Base-by-base conservation (phyloP, 2,329 filamentous ascomycete species). In the Cyanodermella asteris region DNA sequence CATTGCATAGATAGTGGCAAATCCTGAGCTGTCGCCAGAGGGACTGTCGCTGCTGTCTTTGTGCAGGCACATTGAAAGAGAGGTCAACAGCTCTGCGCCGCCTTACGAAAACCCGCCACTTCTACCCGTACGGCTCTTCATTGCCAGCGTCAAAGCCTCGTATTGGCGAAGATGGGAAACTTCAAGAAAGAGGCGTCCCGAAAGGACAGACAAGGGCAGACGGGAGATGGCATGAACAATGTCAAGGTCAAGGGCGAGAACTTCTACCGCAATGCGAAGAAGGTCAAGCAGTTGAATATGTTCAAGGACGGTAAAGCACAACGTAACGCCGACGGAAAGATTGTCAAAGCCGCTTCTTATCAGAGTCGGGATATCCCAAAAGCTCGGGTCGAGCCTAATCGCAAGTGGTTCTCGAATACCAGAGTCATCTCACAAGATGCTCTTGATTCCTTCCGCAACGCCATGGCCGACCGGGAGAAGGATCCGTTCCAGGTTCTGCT, bases 401-500 rank as follows among this genome's bases (percentile, higher is more conserved):
- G 87, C 42, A 90, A 90, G 54, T 97, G 87, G 87, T 97, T 97
- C 54, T 78, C 73, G 41, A 93, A 93, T 50, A 91, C 84, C 17
- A 61, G 87, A 41, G 69, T 73, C 22, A 91, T 93, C 42, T 80
- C 75, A 1, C 84, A 93, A 46, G 78, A 91, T 45, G 77, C 80
- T 3, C 60, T 94, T 34, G 66, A 65, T 22, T 70, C 76, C 2
- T 97, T 97, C 53, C 71, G 87, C 33, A 73, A 82, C 31, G 87
- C 87, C 14, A 84, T 97, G 51, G 77, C 77, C 20, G 81, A 91
- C 49, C 76, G 82, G 49, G 72, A 77, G 26, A 71, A 72, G 11
- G 81, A 97, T 43, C 87, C 87, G 0, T 93, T 91, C 49, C 73
- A 76, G 31, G 87, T 91, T 31, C 65, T 94, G n/a, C 60, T 97